These are phyloP conservation scores for Metarhizium anisopliae DNA, from an alignment of 2,329 filamentous ascomycete genomes.

Conservation along the genomic window DNA sequence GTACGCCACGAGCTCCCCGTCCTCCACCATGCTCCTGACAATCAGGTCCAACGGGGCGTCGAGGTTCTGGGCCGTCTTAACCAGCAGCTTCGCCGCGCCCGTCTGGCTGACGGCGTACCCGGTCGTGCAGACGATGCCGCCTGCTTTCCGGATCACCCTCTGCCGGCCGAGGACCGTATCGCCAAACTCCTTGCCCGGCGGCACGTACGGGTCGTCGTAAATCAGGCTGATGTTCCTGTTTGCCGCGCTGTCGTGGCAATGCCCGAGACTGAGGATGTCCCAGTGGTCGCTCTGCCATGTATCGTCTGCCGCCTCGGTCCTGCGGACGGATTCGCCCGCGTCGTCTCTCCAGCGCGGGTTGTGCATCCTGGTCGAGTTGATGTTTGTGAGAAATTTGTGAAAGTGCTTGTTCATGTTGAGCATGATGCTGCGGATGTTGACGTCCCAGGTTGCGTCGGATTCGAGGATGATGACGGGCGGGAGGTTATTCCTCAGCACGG, in stretches of 20 bases:
- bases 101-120: constrained; percentile 18
- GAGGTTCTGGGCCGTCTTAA: constrained; percentile 8
- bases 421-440: constrained; percentile 16
- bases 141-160: constrained; percentile 14
- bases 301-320: not conserved
- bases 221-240: constrained; percentile 4
- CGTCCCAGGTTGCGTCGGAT: constrained; percentile 19
- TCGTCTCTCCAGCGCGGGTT: not conserved
- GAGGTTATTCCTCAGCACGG: constrained; percentile 13
- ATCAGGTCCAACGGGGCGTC: constrained; percentile 17
- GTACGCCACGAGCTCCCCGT: constrained; percentile 15
- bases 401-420: constrained; percentile 9
- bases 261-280: not conserved
- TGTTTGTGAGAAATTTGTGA: not conserved
- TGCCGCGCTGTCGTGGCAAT: not conserved
- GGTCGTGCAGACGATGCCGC: constrained; percentile 16
- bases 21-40: constrained; percentile 13
- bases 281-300: not conserved
- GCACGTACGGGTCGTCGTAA: constrained; percentile 11
- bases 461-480: constrained; percentile 17
- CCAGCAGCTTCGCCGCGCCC: constrained; percentile 19
- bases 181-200: constrained; percentile 9
- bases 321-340: no score
- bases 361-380: not conserved
- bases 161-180: constrained; percentile 11